Conservation (phyloP, 2,329 filamentous ascomycete genomes). For the Kalmusia sp. region DNA sequence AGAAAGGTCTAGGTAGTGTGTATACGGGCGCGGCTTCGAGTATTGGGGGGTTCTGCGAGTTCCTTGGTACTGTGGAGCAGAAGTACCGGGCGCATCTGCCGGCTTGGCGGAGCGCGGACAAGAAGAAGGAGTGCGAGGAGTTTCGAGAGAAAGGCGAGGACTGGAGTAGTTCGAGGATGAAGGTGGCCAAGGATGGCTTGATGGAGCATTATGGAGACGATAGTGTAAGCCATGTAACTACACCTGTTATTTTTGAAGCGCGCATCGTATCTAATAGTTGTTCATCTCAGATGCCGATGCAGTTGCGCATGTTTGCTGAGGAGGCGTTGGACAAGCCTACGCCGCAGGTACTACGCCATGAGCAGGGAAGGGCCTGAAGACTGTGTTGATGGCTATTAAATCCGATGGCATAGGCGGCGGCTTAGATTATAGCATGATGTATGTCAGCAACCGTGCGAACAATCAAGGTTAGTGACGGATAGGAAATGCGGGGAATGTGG, state of each 20-base stretch:
- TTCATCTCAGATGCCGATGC: slow-evolving; percentile 35
- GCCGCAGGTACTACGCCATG: slow-evolving; percentile 21
- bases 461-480: too few species aligned
- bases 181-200: slow-evolving; percentile 23
- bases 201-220: slow-evolving; percentile 29
- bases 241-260: too few species aligned
- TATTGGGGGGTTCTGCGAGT: slow-evolving; percentile 26
- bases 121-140: slow-evolving; percentile 25
- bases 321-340: slow-evolving; percentile 22
- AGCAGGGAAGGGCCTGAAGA: slow-evolving; percentile 20
- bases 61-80: slow-evolving; percentile 18
- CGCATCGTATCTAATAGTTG: too few species aligned
- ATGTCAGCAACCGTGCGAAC: neutral
- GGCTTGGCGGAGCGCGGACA: slow-evolving; percentile 30
- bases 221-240: neutral
- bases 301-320: slow-evolving; percentile 34
- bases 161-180: slow-evolving; percentile 24
- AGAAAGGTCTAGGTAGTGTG: slow-evolving; percentile 20
- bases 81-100: slow-evolving; percentile 24
- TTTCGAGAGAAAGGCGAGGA: slow-evolving; percentile 20
- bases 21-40: slow-evolving; percentile 23
- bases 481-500: too few species aligned
- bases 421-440: neutral
- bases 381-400: slow-evolving; percentile 28
- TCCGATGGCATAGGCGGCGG: slow-evolving; percentile 3